Base-by-base conservation (phyloP, 441 rosid species). In the Brassica hybrid region DNA sequence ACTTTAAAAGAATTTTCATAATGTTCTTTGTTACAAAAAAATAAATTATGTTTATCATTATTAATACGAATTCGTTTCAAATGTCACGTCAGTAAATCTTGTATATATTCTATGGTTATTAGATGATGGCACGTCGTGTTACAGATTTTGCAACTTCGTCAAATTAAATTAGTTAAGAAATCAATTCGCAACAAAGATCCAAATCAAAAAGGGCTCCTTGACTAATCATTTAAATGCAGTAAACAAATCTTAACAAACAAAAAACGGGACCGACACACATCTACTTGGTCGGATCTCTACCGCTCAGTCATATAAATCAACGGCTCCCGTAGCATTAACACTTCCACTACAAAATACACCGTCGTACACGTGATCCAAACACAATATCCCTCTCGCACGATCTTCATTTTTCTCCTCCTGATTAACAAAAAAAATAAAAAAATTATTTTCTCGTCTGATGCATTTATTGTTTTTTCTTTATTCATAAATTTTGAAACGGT, bases 41-140 rank as follows among this genome's bases (percentile, higher is more conserved):
- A 61, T 10, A 16, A 12, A 19, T 7, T 67, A 48, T 52, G 19
- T 2, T 43, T 7, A 52, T 52, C 3, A 13, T 36, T 57, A 4
- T 34, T 61, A 63, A 27, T 25, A 52, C 18, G 16, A 58, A 38
- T 23, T 38, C 11, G 12, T 38, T 59, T 57, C 6, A 45, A 30
- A 68, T 25, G 69, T 61, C 75, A 57, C 62, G 67, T 71, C 76
- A 57, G 56, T 17, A 66, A 66, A 66, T 65, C 2, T 66, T 18
- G 21, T 65, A 72, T 34, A 36, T 36, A 36, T 36, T 56, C 1
- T 73, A 74, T 79, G 78, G 67, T 74, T 21, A 69, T 63, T 62
- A 79, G 78, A 79, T 79, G 71, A 79, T 79, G 71, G 78, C 82
- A 79, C 78, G 82, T 79, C 82, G 82, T 79, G 82, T 54, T 27